Evolutionary conservation across 768 basidiomycete species (phyloP), one percentile per base, ranked within the genome.

Genomic region (Hebeloma cylindrosporum): DNA sequence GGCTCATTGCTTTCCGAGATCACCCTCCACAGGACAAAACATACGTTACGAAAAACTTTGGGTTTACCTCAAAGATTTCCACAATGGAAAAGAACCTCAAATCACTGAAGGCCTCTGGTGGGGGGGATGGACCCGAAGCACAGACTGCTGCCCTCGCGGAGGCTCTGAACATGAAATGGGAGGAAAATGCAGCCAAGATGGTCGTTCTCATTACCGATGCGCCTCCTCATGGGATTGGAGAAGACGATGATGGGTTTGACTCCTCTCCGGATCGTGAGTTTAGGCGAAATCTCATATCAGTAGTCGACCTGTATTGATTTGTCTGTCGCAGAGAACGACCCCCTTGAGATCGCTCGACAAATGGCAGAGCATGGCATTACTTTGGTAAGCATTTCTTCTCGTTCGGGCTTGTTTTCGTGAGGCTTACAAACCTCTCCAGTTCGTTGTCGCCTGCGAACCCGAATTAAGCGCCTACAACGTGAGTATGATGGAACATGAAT

Each of bases 171-270:
- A 58, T 78, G 54, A 63, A 71, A 18, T 83, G 80, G 80, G 65
- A 71, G 28, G 64, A 68, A 14, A 58, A 64, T 4, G 75, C 77
- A 3, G 66, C 70, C 3, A 80, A 78, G 65, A 74, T 81, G 63
- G 69, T 71, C n/a, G 70, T 82, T 2, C 62, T 80, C n/a, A 74
- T 81, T 34, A 77, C 79, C 9, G 80, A 82, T 59, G 72, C 80
- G 1, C 78, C 79, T 28, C 77, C 79, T 1, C 80, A 82, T 63
- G 80, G 79, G 6, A 68, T 82, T 34, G 78, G 77, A 18, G 77
- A 80, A 53, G 58, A 59, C 20, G 75, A 73, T 9, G 79, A 81
- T 61, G 74, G 73, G 46, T 62, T 62, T 41, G 40, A 44, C 4
- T 31, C 59, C 21, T 61, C 59, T 29, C 63, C 60, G 29, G 63